Conservation (phyloP, 192 early-diverging fungal species). For the Phlyctochytrium planicorne region DNA sequence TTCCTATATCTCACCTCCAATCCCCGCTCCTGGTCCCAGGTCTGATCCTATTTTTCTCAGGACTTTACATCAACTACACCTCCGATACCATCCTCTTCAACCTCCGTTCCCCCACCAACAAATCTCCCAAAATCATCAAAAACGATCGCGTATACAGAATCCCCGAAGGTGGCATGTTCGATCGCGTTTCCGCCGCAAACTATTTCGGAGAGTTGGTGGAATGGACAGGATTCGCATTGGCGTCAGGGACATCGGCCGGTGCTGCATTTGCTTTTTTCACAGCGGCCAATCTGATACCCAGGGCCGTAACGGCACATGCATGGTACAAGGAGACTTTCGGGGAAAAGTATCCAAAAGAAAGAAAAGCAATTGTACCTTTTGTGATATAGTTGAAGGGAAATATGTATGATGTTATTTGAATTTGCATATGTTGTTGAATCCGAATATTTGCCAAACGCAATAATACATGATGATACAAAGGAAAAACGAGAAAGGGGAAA, state of each 20-base stretch:
- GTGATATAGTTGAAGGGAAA: no score
- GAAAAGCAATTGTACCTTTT: constrained; percentile 38
- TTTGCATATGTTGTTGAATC: no score
- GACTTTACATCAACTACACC: constrained; percentile 28
- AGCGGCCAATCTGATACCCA: constrained; percentile 33
- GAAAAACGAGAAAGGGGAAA: no score
- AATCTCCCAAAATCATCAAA: neutral
- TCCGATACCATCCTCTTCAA: constrained; percentile 23
- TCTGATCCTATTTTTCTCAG: constrained; percentile 20
- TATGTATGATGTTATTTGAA: no score
- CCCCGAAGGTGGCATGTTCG: constrained; percentile 26
- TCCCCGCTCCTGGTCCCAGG: no score
- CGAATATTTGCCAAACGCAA: no score
- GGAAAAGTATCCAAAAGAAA: constrained; percentile 26
- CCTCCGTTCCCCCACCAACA: constrained; percentile 10
- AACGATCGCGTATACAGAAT: constrained; percentile 23
- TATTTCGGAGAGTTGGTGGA: constrained; percentile 45
- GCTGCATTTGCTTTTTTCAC: constrained; percentile 34
- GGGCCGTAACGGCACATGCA: constrained; percentile 28
- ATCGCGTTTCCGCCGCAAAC: constrained; percentile 29
- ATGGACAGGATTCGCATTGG: constrained; percentile 43
- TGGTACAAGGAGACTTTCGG: constrained; percentile 38
- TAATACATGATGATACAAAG: no score
- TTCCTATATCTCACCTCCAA: no score
- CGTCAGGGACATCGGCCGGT: constrained; percentile 5